phyloP scores from a whole-genome alignment of 305 asterid species.

The Andrographis paniculata region DNA sequence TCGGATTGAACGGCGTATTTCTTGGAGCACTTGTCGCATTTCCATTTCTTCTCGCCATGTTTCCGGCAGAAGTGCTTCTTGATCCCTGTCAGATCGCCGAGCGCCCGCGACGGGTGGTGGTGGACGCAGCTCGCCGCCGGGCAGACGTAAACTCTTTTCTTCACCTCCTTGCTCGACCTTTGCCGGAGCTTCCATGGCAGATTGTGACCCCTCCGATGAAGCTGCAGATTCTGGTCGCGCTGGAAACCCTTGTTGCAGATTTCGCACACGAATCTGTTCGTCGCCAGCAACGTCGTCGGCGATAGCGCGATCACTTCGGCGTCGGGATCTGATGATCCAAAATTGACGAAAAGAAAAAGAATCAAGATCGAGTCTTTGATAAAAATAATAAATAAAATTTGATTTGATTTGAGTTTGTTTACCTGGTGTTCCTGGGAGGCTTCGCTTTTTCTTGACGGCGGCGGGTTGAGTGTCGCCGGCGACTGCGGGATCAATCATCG shows the following conservation, averaged over 20 bases:
- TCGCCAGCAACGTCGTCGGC: slow-evolving; percentile 3
- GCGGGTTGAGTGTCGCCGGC: too few species aligned
- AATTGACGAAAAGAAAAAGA: too few species aligned
- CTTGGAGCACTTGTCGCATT: slow-evolving; percentile 36
- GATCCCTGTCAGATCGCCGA: slow-evolving; percentile 75
- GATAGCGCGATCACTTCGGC: slow-evolving; percentile 39
- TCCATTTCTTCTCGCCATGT: slow-evolving; percentile 49
- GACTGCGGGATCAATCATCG: too few species aligned
- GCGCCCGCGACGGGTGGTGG: slow-evolving; percentile 62
- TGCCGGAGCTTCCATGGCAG: slow-evolving; percentile 66
- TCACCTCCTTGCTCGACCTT: slow-evolving; percentile 43
- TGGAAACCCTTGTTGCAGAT: too few species aligned
- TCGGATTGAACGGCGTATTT: slow-evolving; percentile 71
- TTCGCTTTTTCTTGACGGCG: too few species aligned
- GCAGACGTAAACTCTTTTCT: slow-evolving; percentile 60
- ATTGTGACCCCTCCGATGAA: slow-evolving; percentile 58
- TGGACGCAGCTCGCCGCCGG: slow-evolving; percentile 61
- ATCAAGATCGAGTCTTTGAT: too few species aligned
- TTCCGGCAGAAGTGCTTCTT: slow-evolving; percentile 72
- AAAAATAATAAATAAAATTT: too few species aligned
- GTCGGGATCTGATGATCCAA: slow-evolving; percentile 66
- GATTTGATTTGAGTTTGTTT: too few species aligned
- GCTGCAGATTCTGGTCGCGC: too few species aligned
- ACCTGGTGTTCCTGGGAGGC: too few species aligned
- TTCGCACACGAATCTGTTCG: slow-evolving; percentile 20